phyloP scores from a whole-genome alignment of 345 rosid genomes.

The Pugionium cornutum region DNA sequence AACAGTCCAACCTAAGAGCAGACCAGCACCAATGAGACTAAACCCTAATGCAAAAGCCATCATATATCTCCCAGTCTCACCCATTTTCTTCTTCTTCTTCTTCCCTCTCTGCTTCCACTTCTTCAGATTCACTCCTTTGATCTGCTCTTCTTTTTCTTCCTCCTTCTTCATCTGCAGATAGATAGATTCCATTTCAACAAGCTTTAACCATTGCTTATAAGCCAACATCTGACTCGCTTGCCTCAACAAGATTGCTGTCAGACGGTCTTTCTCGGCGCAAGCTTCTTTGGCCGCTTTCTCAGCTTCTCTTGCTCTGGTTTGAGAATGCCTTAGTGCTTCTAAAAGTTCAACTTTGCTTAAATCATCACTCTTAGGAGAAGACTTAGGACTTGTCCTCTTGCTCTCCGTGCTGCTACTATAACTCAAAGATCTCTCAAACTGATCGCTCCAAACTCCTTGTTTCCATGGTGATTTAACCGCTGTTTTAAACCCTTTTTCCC shows the following conservation, averaged over 20 bases:
- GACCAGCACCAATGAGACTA: conserved; percentile 86
- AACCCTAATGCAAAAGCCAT: conserved; percentile 76
- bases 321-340: conserved; percentile 92
- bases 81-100: conserved; percentile 29
- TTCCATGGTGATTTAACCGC: conserved; percentile 22
- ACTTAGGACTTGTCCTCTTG: conserved; percentile 35
- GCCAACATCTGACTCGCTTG: conserved; percentile 95
- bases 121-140: conserved; percentile 34
- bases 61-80: conserved; percentile 50
- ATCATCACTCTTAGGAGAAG: conserved; percentile 45
- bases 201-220: conserved; percentile 88
- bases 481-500: conserved; percentile 29
- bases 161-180: conserved; percentile 54
- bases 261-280: conserved; percentile 75
- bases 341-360: conserved; percentile 71
- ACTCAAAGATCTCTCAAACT: conserved; percentile 48
- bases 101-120: conserved; percentile 42
- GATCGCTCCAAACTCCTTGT: conserved; percentile 35
- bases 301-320: conserved; percentile 96
- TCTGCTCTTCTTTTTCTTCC: conserved; percentile 12
- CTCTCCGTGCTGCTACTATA: conserved; percentile 29
- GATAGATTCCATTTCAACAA: conserved; percentile 74
- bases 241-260: conserved; percentile 68
- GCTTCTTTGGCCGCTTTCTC: conserved; percentile 78
- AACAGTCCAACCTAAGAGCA: conserved; percentile 90